Percentiles rank a stretch among this genome's conserved stretches.
Evolutionary conservation across 495 filamentous ascomycete genomes (phyloP).

Genomic region (Talaromyces wortmannii): DNA sequence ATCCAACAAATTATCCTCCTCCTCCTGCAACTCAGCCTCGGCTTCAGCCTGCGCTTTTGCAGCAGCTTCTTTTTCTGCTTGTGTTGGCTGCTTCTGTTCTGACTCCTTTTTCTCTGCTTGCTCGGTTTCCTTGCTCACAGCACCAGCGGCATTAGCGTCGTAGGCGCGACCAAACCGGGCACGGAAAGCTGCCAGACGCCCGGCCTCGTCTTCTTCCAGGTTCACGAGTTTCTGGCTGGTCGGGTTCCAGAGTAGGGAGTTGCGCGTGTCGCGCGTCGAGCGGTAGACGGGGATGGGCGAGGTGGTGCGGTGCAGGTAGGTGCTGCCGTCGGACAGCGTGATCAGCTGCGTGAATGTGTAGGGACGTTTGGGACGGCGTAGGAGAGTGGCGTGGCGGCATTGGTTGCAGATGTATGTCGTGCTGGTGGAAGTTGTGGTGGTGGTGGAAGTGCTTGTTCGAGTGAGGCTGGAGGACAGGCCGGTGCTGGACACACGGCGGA

Average conservation of each 20-base stretch:
- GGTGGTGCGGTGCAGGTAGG: conserved; percentile 83
- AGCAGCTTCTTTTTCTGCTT: conserved; percentile 19
- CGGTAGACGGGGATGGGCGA: conserved; percentile 72
- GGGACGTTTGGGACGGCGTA: conserved; percentile 79
- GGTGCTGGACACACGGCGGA: conserved; percentile 30
- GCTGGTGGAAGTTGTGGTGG: conserved; percentile 21
- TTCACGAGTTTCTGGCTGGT: conserved; percentile 67
- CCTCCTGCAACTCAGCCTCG: conserved; percentile 27
- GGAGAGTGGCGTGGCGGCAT: conserved; percentile 79
- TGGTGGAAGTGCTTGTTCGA: neutral
- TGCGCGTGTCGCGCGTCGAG: conserved; percentile 76
- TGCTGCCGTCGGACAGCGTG: conserved; percentile 85
- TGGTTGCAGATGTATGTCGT: conserved; percentile 40
- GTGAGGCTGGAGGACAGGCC: conserved; percentile 7
- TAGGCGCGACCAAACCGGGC: conserved; percentile 75
- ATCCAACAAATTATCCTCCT: conserved; percentile 58
- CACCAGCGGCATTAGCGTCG: conserved; percentile 48
- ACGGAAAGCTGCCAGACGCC: conserved; percentile 78
- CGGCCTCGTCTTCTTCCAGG: conserved; percentile 93
- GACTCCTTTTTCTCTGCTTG: neutral
- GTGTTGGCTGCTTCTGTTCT: conserved; percentile 12
- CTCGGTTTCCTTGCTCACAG: neutral
- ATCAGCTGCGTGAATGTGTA: conserved; percentile 97
- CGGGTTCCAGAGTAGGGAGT: conserved; percentile 88
- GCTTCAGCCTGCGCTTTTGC: conserved; percentile 18